A percentile compares a stretch with the other conserved stretches of the same genome.
Evolutionary conservation across 352 stramenopile genomes (phyloP).

Genomic region (Phytopythium sindhum): DNA sequence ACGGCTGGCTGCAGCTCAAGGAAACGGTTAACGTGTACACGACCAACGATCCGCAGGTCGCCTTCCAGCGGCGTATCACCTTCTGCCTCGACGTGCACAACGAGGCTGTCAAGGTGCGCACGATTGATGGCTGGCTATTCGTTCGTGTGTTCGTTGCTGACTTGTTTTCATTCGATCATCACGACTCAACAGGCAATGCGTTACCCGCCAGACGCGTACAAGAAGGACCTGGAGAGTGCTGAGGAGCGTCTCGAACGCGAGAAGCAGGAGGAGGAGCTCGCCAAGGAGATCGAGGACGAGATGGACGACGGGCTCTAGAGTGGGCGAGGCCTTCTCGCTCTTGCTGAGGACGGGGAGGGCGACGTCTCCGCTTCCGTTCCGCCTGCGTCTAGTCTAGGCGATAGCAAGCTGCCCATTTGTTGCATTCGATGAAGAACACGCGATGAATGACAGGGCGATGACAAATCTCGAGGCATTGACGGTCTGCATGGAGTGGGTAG

Average conservation of each 20-base stretch:
- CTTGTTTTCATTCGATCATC: not conserved
- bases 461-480: not conserved
- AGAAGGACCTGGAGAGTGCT: constrained; percentile 93
- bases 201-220: constrained; percentile 97
- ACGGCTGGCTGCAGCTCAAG: constrained; percentile 91
- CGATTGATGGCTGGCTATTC: not conserved
- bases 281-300: constrained; percentile 97
- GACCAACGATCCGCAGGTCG: constrained; percentile 93
- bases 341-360: not conserved
- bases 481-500: not conserved
- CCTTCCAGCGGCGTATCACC: constrained; percentile 96
- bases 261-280: constrained; percentile 93
- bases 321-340: not conserved
- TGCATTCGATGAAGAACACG: not conserved
- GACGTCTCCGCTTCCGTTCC: not conserved
- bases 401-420: not conserved
- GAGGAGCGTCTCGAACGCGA: constrained; percentile 91
- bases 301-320: constrained; percentile 90
- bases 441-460: not conserved
- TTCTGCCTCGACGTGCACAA: constrained; percentile 99
- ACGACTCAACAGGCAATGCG: constrained; percentile 78
- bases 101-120: constrained; percentile 91
- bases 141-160: not conserved
- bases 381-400: not conserved
- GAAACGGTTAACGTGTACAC: constrained; percentile 87